Base-by-base conservation (phyloP, 768 basidiomycete genomes). In the Mrakia frigida region DNA sequence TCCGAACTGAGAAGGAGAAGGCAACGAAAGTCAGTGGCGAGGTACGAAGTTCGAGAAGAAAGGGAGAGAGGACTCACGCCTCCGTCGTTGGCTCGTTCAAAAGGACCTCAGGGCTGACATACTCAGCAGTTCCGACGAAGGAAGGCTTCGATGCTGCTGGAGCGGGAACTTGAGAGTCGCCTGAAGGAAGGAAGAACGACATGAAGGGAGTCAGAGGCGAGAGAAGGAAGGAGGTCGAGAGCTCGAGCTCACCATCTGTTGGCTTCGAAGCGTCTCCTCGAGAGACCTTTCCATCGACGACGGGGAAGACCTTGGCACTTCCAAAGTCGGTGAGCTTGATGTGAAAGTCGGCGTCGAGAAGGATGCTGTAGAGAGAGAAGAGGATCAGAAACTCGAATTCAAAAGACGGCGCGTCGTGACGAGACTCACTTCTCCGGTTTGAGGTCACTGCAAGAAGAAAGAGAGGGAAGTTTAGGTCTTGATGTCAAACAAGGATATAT, bases 311-410 rank as follows among this genome's bases (percentile, higher is more conserved):
- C 84, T 83, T 84, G 28, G 93, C 93, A 6, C 93, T 95, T 9
- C 97, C 97, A 83, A 98, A 98, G 83, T 99, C 97, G 23, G 94
- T 92, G n/a, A 99, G 88, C 83, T 94, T 96, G 81, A 97, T 89
- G 73, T 93, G 89, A 84, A 90, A 92, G 23, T 89, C 87, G 50
- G 87, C 87, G 80, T 96, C 94, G n/a, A 99, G 86, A 13, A 99
- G 86, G 41, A 98, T 86, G 82, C 98, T 98, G 83, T 92, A 91
- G 14, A 82, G 92, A 92, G 43, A 92, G 86, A 81, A 92, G 91
- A 74, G 33, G 59, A 25, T 53, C 21, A 69, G 25, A 9, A 67
- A 41, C 50, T 69, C 35, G 18, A 18, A 39, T 1, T 9, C 39
- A 37, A 43, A 16, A 70, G 41, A 6, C 56, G 18, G 25, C 35